Evolutionary conservation across 2,329 filamentous ascomycete genomes (phyloP), one percentile per base, ranked within the genome.

Genomic region (Cylindrodendrum hubeiense): DNA sequence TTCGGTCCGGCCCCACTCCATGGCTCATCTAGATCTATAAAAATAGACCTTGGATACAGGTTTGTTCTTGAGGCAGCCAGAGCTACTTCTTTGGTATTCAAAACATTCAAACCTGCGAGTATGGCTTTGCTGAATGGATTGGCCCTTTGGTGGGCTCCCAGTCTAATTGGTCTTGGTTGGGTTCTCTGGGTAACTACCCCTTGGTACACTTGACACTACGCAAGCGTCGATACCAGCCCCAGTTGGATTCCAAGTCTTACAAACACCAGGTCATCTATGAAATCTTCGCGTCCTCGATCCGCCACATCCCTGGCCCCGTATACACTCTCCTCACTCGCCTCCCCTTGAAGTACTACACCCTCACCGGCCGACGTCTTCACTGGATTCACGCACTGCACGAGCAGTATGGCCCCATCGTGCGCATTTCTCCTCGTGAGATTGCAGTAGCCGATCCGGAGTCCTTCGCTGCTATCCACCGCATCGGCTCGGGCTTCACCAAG

Each of bases 401-500:
- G 5, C 19, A n/a, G 8, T 60, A 60, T 19, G 61, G 65, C 0
- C 41, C 61, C 6, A 34, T 65, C 22, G 65, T 67, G 3, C 56
- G 61, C 3, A 58, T 67, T 3, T 34, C 46, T 2, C 65, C 65
- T 0, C 13, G 41, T 17, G 67, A 71, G 3, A 55, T 71, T 5
- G 56, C 28, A 0, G 39, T 70, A 3, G 65, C 52, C 1, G 59
- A 70, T 3, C 37, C 50, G 0, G 61, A 71, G 2, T 50, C 58
- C 0, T 69, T 71, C 1, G 51, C 58, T 1, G 37, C 51, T 1
- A 64, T 71, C 2, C 69, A 71, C 19, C 67, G 65, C 39, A 71
- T 71, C 6, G 69, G 65, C 0, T 33, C 49, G 0, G 64, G 67
- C 0, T 71, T 68, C n/a, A 4, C 59, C 8, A 71, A 71, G n/a